A percentile compares a stretch with the other conserved stretches of the same genome.
These are phyloP conservation scores for Scutellaria barbata DNA, from an alignment of 257 asterid species.

Conservation along the genomic window DNA sequence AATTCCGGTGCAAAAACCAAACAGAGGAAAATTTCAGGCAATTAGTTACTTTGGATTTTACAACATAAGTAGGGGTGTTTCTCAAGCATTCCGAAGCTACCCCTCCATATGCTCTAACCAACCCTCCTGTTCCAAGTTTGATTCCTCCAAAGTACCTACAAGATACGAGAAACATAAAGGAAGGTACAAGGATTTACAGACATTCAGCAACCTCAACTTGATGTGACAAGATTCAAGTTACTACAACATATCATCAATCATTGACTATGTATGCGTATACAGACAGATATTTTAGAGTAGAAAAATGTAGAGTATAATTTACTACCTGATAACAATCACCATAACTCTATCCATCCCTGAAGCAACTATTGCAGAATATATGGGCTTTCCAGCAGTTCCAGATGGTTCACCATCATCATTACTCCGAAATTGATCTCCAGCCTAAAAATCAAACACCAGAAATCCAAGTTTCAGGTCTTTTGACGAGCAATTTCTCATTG, in stretches of 20 bases:
- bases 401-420: no score
- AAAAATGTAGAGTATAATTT: no score
- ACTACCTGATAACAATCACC: no score
- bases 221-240: background rate
- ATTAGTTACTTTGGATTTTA: slow-evolving; percentile 76
- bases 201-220: background rate
- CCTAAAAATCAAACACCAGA: no score
- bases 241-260: background rate
- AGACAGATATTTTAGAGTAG: no score
- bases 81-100: slow-evolving; percentile 84
- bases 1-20: no score
- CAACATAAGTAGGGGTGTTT: slow-evolving; percentile 75
- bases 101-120: slow-evolving; percentile 98
- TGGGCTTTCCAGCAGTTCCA: no score
- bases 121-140: slow-evolving; percentile 98
- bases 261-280: no score
- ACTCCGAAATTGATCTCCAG: no score
- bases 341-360: no score
- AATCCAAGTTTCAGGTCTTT: background rate
- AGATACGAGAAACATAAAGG: slow-evolving; percentile 21
- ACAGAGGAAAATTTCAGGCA: no score
- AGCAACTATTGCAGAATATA: no score
- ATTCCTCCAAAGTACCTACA: slow-evolving; percentile 90
- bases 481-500: slow-evolving; percentile 1
- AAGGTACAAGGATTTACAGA: background rate